phyloP scores from a whole-genome alignment of 768 basidiomycete genomes.

The Suillus paluster region DNA sequence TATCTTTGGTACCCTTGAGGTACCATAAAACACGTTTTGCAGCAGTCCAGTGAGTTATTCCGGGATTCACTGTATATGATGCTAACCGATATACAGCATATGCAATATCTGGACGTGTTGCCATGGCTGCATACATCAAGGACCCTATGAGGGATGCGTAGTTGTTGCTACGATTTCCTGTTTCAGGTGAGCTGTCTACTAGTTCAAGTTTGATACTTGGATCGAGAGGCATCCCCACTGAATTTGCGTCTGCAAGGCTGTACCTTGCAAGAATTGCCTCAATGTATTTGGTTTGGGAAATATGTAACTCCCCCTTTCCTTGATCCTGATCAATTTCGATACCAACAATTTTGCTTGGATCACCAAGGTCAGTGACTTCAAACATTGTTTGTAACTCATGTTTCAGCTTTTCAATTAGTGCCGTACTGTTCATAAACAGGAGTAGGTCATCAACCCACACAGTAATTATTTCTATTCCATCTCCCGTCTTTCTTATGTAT shows the following conservation, averaged over 20 bases:
- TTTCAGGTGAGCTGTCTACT: too few relatives aligned
- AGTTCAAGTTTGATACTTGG: constrained; percentile 1
- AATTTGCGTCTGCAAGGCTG: constrained; percentile 5
- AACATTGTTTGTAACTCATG: constrained; percentile 4
- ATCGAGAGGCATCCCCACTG: constrained; percentile 10
- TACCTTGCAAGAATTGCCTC: constrained; percentile 7
- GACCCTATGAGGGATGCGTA: constrained; percentile 15
- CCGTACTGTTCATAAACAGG: constrained; percentile 1
- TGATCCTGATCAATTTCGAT: constrained; percentile 9
- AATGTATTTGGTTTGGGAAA: constrained; percentile 16
- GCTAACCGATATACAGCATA: constrained; percentile 11
- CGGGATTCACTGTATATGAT: constrained; percentile 13
- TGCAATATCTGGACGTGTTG: constrained; percentile 19
- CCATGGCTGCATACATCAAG: constrained; percentile 26
- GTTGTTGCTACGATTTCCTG: neutral
- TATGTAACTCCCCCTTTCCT: neutral
- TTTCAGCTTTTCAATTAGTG: constrained; percentile 1
- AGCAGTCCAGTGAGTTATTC: constrained; percentile 14
- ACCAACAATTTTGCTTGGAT: constrained; percentile 26
- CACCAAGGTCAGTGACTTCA: constrained; percentile 16
- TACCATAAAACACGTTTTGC: constrained; percentile 23
- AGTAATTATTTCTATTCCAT: constrained; percentile 23
- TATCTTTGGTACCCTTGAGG: constrained; percentile 10
- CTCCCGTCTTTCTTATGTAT: neutral
- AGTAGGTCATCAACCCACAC: constrained; percentile 20